These are phyloP conservation scores for Hypomontagnella monticulosa DNA, from an alignment of 495 filamentous ascomycete species.

Conservation along the genomic window DNA sequence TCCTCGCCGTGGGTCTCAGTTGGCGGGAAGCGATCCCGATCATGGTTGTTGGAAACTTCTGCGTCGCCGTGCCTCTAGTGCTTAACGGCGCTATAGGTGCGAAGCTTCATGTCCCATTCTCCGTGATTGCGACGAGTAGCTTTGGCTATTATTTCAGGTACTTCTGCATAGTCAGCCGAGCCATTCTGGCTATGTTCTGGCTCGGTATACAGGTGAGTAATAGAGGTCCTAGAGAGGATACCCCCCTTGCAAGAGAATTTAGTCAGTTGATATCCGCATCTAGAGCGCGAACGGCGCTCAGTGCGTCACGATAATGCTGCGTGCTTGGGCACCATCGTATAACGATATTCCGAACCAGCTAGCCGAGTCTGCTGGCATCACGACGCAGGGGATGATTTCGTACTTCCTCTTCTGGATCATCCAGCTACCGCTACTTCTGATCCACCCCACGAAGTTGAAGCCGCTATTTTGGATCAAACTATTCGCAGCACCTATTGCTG, in stretches of 20 bases:
- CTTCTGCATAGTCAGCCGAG: slow-evolving; percentile 72
- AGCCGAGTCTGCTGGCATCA: slow-evolving; percentile 67
- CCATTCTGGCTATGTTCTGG: slow-evolving; percentile 77
- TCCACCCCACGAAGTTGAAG: slow-evolving; percentile 65
- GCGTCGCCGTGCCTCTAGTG: slow-evolving; percentile 69
- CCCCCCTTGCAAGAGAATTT: background rate
- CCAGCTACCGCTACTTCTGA: slow-evolving; percentile 64
- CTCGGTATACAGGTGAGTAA: slow-evolving; percentile 63
- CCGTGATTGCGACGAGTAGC: slow-evolving; percentile 70
- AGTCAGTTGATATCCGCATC: background rate
- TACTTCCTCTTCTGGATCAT: slow-evolving; percentile 71
- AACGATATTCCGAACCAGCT: slow-evolving; percentile 64
- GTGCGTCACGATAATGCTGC: slow-evolving; percentile 71
- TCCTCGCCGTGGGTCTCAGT: slow-evolving; percentile 69
- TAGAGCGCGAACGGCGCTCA: slow-evolving; percentile 74
- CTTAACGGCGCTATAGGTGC: slow-evolving; percentile 71
- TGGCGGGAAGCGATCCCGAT: slow-evolving; percentile 69
- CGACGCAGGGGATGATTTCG: slow-evolving; percentile 69
- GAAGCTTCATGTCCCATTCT: slow-evolving; percentile 72
- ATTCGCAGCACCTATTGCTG: slow-evolving; percentile 61
- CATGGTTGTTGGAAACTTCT: slow-evolving; percentile 69
- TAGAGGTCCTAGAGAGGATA: background rate
- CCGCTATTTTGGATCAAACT: slow-evolving; percentile 69
- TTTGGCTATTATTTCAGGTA: slow-evolving; percentile 78
- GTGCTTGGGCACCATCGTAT: slow-evolving; percentile 74